Base-by-base conservation (phyloP, 495 filamentous ascomycete genomes). In the Penicillium parvum region DNA sequence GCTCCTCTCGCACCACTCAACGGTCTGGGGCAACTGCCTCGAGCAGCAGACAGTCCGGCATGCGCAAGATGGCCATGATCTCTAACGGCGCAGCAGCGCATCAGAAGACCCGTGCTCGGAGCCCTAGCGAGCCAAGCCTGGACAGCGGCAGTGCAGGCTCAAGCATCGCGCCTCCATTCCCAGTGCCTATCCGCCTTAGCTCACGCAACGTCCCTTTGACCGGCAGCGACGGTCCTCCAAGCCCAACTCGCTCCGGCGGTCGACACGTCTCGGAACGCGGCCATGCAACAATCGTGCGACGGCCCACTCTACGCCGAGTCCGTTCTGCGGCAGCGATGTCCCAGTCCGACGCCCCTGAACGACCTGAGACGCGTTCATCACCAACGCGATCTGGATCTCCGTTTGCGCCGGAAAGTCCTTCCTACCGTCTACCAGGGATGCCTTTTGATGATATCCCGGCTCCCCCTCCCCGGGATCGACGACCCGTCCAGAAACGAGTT, bases 121-220 rank as follows among this genome's bases (percentile, higher is more conserved):
- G 84, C 57, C 85, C 88, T 1, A 94, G 88, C 49, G 68, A 88
- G 18, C 72, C 79, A 49, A 71, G 85, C 74, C 50, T 72, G 50
- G 60, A 73, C 11, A 69, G 70, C 36, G 75, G 78, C 45, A 74
- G 64, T 49, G 68, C 53, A 35, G 55, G 53, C 21, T 68, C 66
- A 21, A 64, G 57, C 27, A 60, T 71, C 42, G 65, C 69, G 21
- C 88, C 88, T 16, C 88, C 88, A 6, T 95, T 95, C 71, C 90
- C 94, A 0, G 90, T 98, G 7, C 92, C 92, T 3, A 85, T 83
- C 8, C 76, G 92, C 40, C 81, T 86, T 12, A 96, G 91, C 58
- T 96, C 92, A 3, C 79, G 88, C 48, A 84, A 85, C 52, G 74
- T 83, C 23, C 79, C 82, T 4, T 61, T 83, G 40, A 84, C 77